A percentile compares a stretch with the other conserved stretches of the same genome.
Evolutionary conservation across 805 yeast species (phyloP).

Genomic region (Nakazawaea ambrosiae): DNA sequence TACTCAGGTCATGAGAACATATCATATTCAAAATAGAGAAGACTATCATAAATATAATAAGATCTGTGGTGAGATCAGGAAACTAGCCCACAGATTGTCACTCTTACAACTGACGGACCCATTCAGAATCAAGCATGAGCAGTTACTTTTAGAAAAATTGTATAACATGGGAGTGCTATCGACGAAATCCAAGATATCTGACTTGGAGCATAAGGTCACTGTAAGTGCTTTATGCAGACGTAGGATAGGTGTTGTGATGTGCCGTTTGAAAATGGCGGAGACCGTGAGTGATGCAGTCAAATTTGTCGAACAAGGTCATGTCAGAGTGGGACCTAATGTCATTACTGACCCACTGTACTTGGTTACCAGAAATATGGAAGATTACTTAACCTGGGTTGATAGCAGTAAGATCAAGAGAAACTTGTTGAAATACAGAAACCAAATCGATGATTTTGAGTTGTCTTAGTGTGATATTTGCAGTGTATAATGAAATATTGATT

Average conservation of each 20-base stretch:
- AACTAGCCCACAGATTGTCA: constrained; percentile 80
- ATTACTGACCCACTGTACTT: constrained; percentile 94
- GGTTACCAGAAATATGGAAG: constrained; percentile 91
- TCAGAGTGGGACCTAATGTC: constrained; percentile 92
- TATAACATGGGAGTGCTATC: constrained; percentile 84
- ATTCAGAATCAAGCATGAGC: constrained; percentile 81
- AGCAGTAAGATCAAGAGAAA: constrained; percentile 87
- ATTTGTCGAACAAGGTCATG: constrained; percentile 94
- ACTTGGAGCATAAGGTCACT: constrained; percentile 83
- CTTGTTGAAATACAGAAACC: constrained; percentile 79
- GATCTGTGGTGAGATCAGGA: constrained; percentile 86
- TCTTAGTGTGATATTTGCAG: constrained; percentile 25
- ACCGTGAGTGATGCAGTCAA: constrained; percentile 83
- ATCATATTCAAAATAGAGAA: constrained; percentile 90
- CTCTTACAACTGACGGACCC: constrained; percentile 84
- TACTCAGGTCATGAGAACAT: constrained; percentile 92
- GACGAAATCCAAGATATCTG: constrained; percentile 85
- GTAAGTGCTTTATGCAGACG: constrained; percentile 92
- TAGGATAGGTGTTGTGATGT: constrained; percentile 91
- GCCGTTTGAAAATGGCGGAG: constrained; percentile 89
- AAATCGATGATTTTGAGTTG: constrained; percentile 52
- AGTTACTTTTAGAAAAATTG: constrained; percentile 77
- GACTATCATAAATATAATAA: constrained; percentile 93
- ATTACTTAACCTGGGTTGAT: constrained; percentile 97
- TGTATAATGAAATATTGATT: neutral